Conservation (phyloP, 805 yeast genomes). For the Metschnikowia borealis region DNA sequence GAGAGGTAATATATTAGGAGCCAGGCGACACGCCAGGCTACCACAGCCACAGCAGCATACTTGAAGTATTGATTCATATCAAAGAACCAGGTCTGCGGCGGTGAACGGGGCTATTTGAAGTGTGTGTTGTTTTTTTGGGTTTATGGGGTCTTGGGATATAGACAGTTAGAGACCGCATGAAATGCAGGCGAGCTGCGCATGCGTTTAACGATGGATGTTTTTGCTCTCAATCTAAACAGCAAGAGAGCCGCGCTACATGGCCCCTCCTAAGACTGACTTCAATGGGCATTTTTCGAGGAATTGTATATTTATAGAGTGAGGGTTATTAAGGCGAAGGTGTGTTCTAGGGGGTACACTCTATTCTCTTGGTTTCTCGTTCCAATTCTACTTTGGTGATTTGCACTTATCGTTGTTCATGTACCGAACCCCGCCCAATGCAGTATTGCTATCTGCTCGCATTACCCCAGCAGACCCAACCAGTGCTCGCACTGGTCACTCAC, state of each 20-base stretch:
- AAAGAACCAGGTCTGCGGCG: background rate
- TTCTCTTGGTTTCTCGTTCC: too few species aligned
- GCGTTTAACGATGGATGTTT: background rate
- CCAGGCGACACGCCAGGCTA: conserved; percentile 32
- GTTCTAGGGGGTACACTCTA: too few species aligned
- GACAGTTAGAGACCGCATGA: background rate
- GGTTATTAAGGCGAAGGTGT: background rate
- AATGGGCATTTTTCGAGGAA: too few species aligned
- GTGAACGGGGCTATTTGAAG: background rate
- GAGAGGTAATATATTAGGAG: conserved; percentile 23
- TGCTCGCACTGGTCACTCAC: too few species aligned
- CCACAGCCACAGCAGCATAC: conserved; percentile 6
- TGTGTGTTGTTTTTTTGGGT: background rate
- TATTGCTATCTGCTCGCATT: conserved; percentile 2
- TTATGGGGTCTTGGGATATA: background rate
- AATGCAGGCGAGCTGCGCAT: conserved; percentile 3
- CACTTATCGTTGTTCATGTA: background rate
- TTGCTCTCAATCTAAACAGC: conserved; percentile 2
- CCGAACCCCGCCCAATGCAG: conserved; percentile 3
- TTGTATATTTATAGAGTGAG: too few species aligned
- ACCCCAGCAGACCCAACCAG: background rate
- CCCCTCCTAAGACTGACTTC: background rate
- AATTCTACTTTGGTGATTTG: too few species aligned
- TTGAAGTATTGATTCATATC: conserved; percentile 6
- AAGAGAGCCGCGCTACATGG: conserved; percentile 4